Base-by-base conservation (phyloP, 257 asterid genomes). In the Solanum piurae region DNA sequence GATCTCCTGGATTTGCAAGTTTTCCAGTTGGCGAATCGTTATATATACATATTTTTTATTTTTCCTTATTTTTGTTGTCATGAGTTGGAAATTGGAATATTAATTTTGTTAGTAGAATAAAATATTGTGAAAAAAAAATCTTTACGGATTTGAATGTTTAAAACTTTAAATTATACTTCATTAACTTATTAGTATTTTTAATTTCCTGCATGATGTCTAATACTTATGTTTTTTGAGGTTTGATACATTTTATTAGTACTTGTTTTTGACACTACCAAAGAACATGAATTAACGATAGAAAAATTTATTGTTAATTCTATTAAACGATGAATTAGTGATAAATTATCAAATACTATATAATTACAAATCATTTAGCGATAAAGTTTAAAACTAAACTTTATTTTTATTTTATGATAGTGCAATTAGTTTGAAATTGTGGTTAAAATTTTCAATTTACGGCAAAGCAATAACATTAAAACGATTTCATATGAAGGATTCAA, bases 21-120 rank as follows among this genome's bases (percentile, higher is more conserved):
- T 34, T 20, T 73, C 27, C 29, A 5, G 49, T 73, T 34, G 80
- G 46, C 29, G 29, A 73, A 73, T 73, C 49, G 9, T 69, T 73
- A 18, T 21, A 69, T 29, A 7, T 25, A 33, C 20, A 23, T 2
- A 1, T 72, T 33, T 18, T 9, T 72, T 33, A 9, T 34, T 18
- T 31, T 7, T 31, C 1, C 12, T 55, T 31, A 18, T 72, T 9
- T 72, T 73, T 34, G 42, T 34, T 21, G 29, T 9, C 16, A 73
- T 73, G 80, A 73, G 80, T 34, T 73, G 80, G 80, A 34, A 73
- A 46, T 34, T 73, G 80, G 80, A 34, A 20, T 73, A 34, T 7
- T 55, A 55, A 55, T 34, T 73, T 73, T 73, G 9, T 73, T 73
- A 73, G 46, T 5, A 20, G 46, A 20, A 73, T 73, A 73, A 34